Evolutionary conservation across 2,329 filamentous ascomycete genomes (phyloP), one percentile per base, ranked within the genome.

Genomic region (Fusarium temperatum): DNA sequence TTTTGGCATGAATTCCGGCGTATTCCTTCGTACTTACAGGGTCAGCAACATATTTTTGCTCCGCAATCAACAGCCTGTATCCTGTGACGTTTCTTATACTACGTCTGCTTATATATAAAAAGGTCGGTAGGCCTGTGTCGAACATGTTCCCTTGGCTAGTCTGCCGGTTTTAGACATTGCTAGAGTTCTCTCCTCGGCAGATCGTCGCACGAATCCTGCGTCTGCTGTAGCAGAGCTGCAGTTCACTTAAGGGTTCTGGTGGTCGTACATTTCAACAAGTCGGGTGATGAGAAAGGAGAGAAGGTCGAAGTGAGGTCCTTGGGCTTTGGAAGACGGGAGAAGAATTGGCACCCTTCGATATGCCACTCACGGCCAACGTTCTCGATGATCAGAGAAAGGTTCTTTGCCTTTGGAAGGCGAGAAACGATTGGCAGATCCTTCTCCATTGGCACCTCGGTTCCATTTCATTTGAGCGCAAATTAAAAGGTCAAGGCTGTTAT

Each of bases 111-210:
- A 13, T 20, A 14, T 22, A n/a, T 41, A 0, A 8, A 13, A n/a
- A 26, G 1, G 5, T 26, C 12, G 24, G 44, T 20, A 26, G 44
- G 14, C 14, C 8, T 28, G n/a, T 18, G 3, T 44, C 0, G 15
- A 24, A 44, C 14, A 54, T 26, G 3, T 4, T 3, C 53, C 50
- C 14, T 69, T 73, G 8, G 72, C 72, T 10, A 78, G 73, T 12
- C 77, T 75, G 2, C 81, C 82, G 17, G 56, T 72, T 4, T 58
- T 50, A 1, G 70, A 69, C 20, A 67, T 61, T n/a, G 75, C 75
- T 1, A 60, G 50, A 4, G 75, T 30, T 17, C 72, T 56, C 18
- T 74, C 66, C 6, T 59, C 57, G 3, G 51, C 13, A 5, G 66
- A n/a, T 5, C 55, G 66, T 22, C 68, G 70, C 6, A 30, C 35